Evolutionary conservation across 106 monocot species (phyloP), one percentile per base, ranked within the genome.

Genomic region (Vanilla planifolia): DNA sequence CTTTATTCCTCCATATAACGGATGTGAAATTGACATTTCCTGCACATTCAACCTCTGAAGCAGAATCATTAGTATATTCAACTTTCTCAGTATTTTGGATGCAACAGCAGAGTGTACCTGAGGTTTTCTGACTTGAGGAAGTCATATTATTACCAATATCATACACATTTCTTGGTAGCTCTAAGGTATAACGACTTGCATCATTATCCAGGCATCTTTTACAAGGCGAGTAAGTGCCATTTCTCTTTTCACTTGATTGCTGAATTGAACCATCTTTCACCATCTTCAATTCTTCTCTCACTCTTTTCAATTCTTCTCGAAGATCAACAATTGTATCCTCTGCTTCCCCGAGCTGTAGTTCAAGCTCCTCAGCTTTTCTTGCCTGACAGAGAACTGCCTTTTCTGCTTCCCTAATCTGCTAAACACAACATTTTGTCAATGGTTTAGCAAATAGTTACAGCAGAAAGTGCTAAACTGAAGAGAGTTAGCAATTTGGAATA

Each of bases 1-100:
- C 78, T 64, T 84, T 75, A 33, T 67, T 78, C 52, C 63, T 71
- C 69, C 77, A 63, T 36, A 89, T 78, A 3, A 89, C 61, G 40
- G 88, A 80, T 59, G 68, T 63, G 35, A 89, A 63, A 53, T 79
- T 83, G 59, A 73, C 43, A 10, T 48, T 70, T 36, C 36, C 43
- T 51, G 52, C 41, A 60, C 24, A 75, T 20, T 68, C 48, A 33
- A 63, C 60, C 43, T 67, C 52, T 50, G 45, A 14, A 52, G 58
- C 42, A 5, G 58, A 26, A 39, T 64, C 63, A 50, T 72, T 59
- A 17, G 51, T 9, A 22, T 67, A 50, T 10, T 60, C 57, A 60
- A 28, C 25, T 24, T 61, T 39, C 42, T 43, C 17, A 48, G 62
- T 15, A 68, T 55, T 46, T 57, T 51, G 28, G 32, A 13, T 23